These are phyloP conservation scores for Avena sativa DNA, from an alignment of 176 grass and related monocot species.

Conservation along the genomic window DNA sequence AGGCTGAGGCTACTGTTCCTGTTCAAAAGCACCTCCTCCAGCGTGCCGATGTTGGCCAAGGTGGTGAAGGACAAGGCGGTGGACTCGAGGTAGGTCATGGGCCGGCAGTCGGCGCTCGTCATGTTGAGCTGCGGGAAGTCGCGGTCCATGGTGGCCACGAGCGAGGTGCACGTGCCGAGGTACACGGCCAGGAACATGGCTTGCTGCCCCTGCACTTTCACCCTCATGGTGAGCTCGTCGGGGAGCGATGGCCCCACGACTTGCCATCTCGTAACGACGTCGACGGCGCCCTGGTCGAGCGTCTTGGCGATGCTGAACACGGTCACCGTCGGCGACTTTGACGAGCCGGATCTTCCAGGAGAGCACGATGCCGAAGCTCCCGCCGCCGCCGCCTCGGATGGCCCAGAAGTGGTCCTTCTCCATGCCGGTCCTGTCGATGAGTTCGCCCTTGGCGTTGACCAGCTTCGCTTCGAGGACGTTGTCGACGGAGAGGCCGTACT, in stretches of 20 bases:
- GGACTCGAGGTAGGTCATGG: not conserved
- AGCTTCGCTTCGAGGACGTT: not conserved
- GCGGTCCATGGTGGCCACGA: not conserved
- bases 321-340: not conserved
- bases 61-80: not conserved
- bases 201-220: not conserved
- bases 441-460: not conserved
- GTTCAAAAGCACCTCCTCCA: not conserved
- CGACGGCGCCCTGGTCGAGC: not conserved
- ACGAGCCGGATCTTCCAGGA: not conserved
- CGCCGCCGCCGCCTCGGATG: slow-evolving; percentile 2
- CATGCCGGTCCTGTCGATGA: not conserved
- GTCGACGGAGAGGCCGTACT: not conserved
- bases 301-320: not conserved
- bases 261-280: not conserved
- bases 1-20: not conserved
- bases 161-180: not conserved
- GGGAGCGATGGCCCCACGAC: not conserved
- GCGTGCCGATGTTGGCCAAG: not conserved
- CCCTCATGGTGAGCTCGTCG: not conserved
- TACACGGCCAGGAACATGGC: not conserved
- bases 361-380: not conserved
- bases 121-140: slow-evolving; percentile 1
- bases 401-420: not conserved
- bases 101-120: not conserved